These are phyloP conservation scores for Lachnum nothofagi DNA, from an alignment of 2,329 filamentous ascomycete genomes.

Conservation along the genomic window DNA sequence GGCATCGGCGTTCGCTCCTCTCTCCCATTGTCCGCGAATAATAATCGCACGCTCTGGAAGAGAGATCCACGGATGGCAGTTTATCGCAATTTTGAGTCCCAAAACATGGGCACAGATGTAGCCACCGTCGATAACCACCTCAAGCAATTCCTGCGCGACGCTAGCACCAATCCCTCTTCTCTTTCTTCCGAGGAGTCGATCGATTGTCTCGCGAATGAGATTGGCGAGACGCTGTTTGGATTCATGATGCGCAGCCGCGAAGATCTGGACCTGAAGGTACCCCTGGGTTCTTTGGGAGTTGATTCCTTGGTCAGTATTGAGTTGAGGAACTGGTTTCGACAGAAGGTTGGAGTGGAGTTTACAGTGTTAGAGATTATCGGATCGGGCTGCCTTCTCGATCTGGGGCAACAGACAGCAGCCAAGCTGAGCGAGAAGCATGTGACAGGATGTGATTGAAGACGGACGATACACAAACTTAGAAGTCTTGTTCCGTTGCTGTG, in stretches of 20 bases:
- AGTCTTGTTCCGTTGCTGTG: background rate
- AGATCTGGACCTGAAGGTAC: background rate
- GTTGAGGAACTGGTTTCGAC: constrained; percentile 1
- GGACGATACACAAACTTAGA: too few species aligned
- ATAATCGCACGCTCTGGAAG: constrained; percentile 5
- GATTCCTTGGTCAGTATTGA: constrained; percentile 13
- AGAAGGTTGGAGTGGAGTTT: background rate
- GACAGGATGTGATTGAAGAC: background rate
- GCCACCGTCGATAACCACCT: background rate
- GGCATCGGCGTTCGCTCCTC: constrained; percentile 1
- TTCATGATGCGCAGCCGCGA: constrained; percentile 1
- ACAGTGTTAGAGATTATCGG: background rate
- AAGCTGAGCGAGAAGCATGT: background rate
- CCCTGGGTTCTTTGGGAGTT: constrained; percentile 2
- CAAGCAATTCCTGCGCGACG: background rate
- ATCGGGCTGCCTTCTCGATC: background rate
- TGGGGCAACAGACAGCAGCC: background rate
- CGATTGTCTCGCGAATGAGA: background rate
- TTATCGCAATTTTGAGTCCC: constrained; percentile 5
- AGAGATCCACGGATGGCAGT: constrained; percentile 7
- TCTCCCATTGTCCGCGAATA: background rate
- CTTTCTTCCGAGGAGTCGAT: background rate
- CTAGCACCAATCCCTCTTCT: background rate
- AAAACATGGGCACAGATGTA: constrained; percentile 9
- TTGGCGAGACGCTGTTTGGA: background rate